Conservation (phyloP, 1,139 yeast genomes). For the Saccharomyces uvarum region DNA sequence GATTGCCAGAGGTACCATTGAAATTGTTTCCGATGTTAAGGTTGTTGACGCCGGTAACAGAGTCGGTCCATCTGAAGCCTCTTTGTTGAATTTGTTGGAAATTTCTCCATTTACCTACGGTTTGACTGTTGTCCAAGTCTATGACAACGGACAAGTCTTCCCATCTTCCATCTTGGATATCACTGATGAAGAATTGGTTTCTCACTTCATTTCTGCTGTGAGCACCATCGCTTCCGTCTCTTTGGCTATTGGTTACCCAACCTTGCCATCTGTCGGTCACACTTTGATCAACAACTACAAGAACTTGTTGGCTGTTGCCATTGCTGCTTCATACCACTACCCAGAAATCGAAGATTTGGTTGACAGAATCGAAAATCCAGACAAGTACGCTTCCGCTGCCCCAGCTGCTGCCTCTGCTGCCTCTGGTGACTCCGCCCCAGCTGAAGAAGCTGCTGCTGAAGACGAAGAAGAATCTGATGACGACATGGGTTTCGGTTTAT, state of each 20-base stretch:
- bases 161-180: slow-evolving; percentile 94
- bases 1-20: slow-evolving; percentile 99
- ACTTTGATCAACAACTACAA: slow-evolving; percentile 98
- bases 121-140: slow-evolving; percentile 91
- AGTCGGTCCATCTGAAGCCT: slow-evolving; percentile 99
- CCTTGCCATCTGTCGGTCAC: slow-evolving; percentile 99
- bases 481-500: slow-evolving; percentile 98
- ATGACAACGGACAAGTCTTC: slow-evolving; percentile 98
- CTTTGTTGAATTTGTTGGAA: slow-evolving; percentile 98
- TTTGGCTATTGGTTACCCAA: slow-evolving; percentile 98
- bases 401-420: slow-evolving; percentile 72
- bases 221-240: slow-evolving; percentile 92
- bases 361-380: slow-evolving; percentile 99
- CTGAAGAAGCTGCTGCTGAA: slow-evolving; percentile 66
- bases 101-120: slow-evolving; percentile 99
- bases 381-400: slow-evolving; percentile 97
- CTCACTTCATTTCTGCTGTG: slow-evolving; percentile 89
- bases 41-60: slow-evolving; percentile 78
- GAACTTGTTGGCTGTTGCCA: slow-evolving; percentile 94
- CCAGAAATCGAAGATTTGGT: slow-evolving; percentile 98
- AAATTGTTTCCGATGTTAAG: slow-evolving; percentile 94
- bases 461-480: slow-evolving; percentile 68
- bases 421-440: slow-evolving; percentile 55
- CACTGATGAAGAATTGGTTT: slow-evolving; percentile 92
- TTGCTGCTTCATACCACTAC: slow-evolving; percentile 97